Evolutionary conservation across 192 early-diverging fungal species (phyloP).

Genomic region (Allomyces macrogynus): DNA sequence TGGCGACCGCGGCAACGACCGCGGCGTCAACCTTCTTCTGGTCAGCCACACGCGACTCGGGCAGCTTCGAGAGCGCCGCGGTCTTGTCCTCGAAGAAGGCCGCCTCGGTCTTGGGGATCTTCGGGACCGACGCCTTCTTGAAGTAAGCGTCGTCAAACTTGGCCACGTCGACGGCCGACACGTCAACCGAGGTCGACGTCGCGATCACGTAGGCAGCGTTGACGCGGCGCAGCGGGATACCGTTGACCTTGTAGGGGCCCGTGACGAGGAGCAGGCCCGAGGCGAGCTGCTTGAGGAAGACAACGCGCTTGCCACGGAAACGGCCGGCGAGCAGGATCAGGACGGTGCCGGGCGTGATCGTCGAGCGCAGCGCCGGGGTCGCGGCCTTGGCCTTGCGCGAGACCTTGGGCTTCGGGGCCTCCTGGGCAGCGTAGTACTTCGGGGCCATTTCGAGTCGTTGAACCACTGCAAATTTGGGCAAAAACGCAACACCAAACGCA

Average conservation of each 20-base stretch:
- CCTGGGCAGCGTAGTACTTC: conserved; percentile 64
- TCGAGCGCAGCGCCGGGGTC: conserved; percentile 55
- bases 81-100: conserved; percentile 65
- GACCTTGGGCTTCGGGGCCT: conserved; percentile 55
- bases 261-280: conserved; percentile 91
- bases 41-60: conserved; percentile 57
- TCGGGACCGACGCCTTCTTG: conserved; percentile 50
- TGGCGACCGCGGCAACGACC: conserved; percentile 55
- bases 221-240: conserved; percentile 90
- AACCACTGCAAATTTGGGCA: too few species aligned
- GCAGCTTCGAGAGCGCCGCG: conserved; percentile 53
- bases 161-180: conserved; percentile 50
- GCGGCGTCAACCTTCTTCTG: conserved; percentile 81
- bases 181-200: conserved; percentile 95
- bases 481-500: too few species aligned
- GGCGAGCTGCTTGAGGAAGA: conserved; percentile 90
- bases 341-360: conserved; percentile 95
- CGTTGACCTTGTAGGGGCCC: conserved; percentile 97
- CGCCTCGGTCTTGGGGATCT: conserved; percentile 62
- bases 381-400: conserved; percentile 50
- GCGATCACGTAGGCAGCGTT: conserved; percentile 99
- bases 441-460: too few species aligned
- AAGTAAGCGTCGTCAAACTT: conserved; percentile 93
- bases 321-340: conserved; percentile 86
- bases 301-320: conserved; percentile 96